Percentiles rank a stretch among this genome's conserved stretches.
phyloP scores from a whole-genome alignment of 225 moss, liverwort and hornwort genomes.

The Polytrichum commune region DNA sequence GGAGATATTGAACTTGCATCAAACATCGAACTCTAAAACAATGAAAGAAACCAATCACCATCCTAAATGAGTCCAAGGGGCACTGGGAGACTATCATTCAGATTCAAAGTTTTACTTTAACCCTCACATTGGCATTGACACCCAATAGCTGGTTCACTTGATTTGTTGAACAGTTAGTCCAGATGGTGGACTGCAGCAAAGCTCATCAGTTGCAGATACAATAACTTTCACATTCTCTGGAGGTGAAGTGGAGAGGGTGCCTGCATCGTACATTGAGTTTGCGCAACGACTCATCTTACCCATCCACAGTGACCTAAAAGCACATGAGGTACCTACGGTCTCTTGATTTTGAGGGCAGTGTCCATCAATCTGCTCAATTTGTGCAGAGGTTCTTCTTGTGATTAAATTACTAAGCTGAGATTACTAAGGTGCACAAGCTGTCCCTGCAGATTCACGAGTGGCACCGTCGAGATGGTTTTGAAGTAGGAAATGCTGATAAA shows the following conservation, averaged over 20 bases:
- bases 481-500: constrained; percentile 96
- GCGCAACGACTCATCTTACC: constrained; percentile 88
- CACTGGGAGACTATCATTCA: too few species aligned
- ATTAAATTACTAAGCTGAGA: too few species aligned
- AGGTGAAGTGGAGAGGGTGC: constrained; percentile 69
- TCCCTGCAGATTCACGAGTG: constrained; percentile 67
- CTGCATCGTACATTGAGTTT: constrained; percentile 96
- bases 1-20: too few species aligned
- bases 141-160: neutral
- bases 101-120: too few species aligned
- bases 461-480: constrained; percentile 94
- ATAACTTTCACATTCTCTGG: constrained; percentile 64
- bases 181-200: constrained; percentile 93
- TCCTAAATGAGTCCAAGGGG: too few species aligned
- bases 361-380: too few species aligned
- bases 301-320: constrained; percentile 24
- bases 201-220: constrained; percentile 90
- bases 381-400: too few species aligned
- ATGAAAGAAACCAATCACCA: too few species aligned
- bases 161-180: constrained; percentile 70
- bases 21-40: too few species aligned
- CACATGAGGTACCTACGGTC: constrained; percentile 51
- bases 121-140: too few species aligned
- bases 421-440: neutral
- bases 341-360: too few species aligned